Base-by-base conservation (phyloP, 192 early-diverging fungal genomes). In the Geosiphon pyriformis region DNA sequence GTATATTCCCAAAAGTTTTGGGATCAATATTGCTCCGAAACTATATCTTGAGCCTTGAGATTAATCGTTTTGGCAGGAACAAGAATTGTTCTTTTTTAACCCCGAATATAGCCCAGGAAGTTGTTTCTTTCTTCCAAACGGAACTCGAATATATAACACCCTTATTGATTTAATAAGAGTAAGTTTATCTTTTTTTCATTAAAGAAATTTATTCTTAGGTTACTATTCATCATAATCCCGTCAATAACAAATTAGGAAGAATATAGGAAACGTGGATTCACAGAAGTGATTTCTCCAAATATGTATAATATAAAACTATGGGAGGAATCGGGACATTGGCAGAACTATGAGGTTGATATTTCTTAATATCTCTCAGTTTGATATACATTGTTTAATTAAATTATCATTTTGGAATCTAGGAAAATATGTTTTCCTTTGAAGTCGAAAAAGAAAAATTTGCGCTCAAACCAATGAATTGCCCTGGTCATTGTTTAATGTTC, bases 381-480 rank as follows among this genome's bases (percentile, higher is more conserved):
- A 35, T 65, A 32, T 3, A 6, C 4, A 17, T 2, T 30, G 35
- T 53, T 62, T 47, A 34, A 35, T 29, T 30, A 30, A 47, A 30
- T 42, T 42, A 37, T 47, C 0, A 20, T 0, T 66, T 29, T n/a
- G 46, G 6, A 47, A 67, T 35, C n/a, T 54, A 90, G 81, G 96
- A 98, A 59, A 88, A 95, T 78, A 99, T 99, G 96, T 99, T 99
- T 76, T 75, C 60, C 10, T 84, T 99, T 32, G 88, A 92, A 35
- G 87, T 99, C 53, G 96, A 99, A 68, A 99, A 99, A 84, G 95
- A 98, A 75, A 81, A 89, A 70, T 99, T 90, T 81, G 95, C 90
- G 4, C 83, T 99, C 54, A 99, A 99, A 87, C 96, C 96, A 20
- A 99, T 99, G 96, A 92, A 99, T 82, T 99, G 96, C 71, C 96